Base-by-base conservation (phyloP, 2,329 filamentous ascomycete species). In the Trichoderma semiorbis region DNA sequence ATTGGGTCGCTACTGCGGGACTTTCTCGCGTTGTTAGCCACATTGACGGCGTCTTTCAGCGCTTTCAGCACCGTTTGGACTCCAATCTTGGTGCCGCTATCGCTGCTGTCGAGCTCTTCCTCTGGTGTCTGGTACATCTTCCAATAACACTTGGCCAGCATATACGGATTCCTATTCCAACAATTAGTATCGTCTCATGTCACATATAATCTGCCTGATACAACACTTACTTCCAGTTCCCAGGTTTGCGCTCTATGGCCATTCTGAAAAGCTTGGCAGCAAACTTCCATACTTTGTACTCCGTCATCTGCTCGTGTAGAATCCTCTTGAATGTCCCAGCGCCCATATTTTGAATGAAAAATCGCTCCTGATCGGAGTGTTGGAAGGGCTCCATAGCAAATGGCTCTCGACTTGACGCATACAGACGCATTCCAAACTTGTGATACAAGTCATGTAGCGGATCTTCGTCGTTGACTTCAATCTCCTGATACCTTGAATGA, bases 1-100 rank as follows among this genome's bases (percentile, higher is more conserved):
- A 97, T 91, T 0, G 93, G 94, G 73, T 97, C 94, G 24, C 86
- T 90, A 78, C 85, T 84, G 16, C 87, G 83, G 5, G 87, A 86
- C 74, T 89, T 89, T 32, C 86, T 86, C 34, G 87, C 80, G 21
- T 82, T 83, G 7, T 83, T 81, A 1, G 87, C 87, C 2, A 87
- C 83, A 69, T 85, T 78, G 24, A 89, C 82, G 2, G 87, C 82
- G 72, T 83, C 84, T 74, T 88, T 86, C 3, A 90, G 82, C 0
- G 85, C 83, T 3, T 80, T 75, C n/a, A 90, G 74, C 7, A 90
- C 78, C 10, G 78, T 79, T 47, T 82, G 75, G 75, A 81, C 70
- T 74, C 74, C 78, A 6, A 82, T 76, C 63, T 75, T 77, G 11
- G 77, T 72, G 14, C 75, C 76, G 30, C 78, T 75, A 62, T 87